Base-by-base conservation (phyloP, 2,329 filamentous ascomycete species). In the Cercospora sp. region DNA sequence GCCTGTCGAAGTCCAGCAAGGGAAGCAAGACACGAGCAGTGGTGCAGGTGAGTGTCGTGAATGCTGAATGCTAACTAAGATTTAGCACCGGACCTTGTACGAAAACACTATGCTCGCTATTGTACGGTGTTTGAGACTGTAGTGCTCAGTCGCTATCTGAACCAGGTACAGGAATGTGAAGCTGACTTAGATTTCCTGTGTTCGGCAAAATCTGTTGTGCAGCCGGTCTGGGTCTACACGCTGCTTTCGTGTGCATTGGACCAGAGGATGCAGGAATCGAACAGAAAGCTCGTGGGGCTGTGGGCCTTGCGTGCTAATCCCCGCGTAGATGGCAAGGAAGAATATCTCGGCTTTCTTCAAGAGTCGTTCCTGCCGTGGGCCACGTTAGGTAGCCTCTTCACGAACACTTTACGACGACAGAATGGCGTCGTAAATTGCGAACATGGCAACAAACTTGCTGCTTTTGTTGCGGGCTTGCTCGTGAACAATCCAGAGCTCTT, bases 51-150 rank as follows among this genome's bases (percentile, higher is more conserved):
- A 67, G 72, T 71, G 6, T 28, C 53, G 33, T 28, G 12, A 12
- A 60, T 30, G 39, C 31, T 18, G 31, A 45, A 59, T 65, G 69
- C 69, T 67, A 57, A 67, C 57, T 20, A 36, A 62, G 31, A n/a
- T 4, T 16, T 42, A 64, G 62, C 62, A 23, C 58, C 70, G 1
- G 45, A 60, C 10, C 64, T 59, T 10, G 63, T 73, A 30, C 60
- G 69, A n/a, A 70, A 72, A 42, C 78, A 81, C 30, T 84, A 83
- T 68, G 77, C 79, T 6, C 79, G 79, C 33, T 84, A 79, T 64
- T 80, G 79, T 51, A 79, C 78, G 4, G 74, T 84, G 1, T 84
- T 82, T 67, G 82, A 84, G 66, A 84, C 80, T 0, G 80, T 85
- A 16, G 79, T 84, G 7, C 77, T 85, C 20, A 81, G 82, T 45